These are phyloP conservation scores for Torulaspora indica DNA, from an alignment of 805 yeast species.

Conservation along the genomic window DNA sequence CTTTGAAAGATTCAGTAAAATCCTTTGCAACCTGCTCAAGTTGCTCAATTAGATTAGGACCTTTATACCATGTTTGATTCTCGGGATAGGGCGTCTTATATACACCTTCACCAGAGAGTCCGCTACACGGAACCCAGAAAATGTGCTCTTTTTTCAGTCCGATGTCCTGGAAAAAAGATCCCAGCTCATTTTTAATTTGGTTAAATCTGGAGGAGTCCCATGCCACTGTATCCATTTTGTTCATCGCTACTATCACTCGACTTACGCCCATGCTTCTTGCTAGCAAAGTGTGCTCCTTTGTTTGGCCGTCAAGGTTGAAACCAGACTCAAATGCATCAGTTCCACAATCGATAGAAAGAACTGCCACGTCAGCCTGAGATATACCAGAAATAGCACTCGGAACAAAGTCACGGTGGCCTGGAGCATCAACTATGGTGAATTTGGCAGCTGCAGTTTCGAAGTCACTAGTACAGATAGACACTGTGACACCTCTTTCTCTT, in stretches of 20 bases:
- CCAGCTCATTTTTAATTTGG: conserved; percentile 81
- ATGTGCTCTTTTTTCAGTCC: conserved; percentile 81
- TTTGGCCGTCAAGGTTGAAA: conserved; percentile 96
- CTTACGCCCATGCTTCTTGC: conserved; percentile 97
- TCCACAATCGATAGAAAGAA: conserved; percentile 92
- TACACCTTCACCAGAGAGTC: conserved; percentile 91
- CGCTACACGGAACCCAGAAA: conserved; percentile 88
- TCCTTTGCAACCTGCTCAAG: conserved; percentile 50
- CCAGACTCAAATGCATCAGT: conserved; percentile 99
- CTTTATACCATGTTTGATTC: conserved; percentile 19
- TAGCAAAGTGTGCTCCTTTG: conserved; percentile 91
- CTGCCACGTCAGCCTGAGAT: conserved; percentile 97
- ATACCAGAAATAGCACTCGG: conserved; percentile 99
- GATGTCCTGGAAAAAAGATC: conserved; percentile 67
- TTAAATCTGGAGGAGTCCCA: conserved; percentile 92
- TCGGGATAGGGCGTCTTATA: conserved; percentile 59
- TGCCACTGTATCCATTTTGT: conserved; percentile 76
- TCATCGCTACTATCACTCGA: conserved; percentile 83
- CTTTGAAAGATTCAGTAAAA: conserved; percentile 15
- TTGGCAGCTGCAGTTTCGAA: conserved; percentile 93
- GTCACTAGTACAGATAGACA: conserved; percentile 94
- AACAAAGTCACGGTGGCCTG: conserved; percentile 98
- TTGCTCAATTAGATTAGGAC: conserved; percentile 50
- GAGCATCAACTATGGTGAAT: conserved; percentile 97
- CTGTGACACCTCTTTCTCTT: conserved; percentile 97